A percentile compares a stretch with the other conserved stretches of the same genome.
Evolutionary conservation across 2,329 filamentous ascomycete genomes (phyloP).

Genomic region (Verticillium nonalfalfae): DNA sequence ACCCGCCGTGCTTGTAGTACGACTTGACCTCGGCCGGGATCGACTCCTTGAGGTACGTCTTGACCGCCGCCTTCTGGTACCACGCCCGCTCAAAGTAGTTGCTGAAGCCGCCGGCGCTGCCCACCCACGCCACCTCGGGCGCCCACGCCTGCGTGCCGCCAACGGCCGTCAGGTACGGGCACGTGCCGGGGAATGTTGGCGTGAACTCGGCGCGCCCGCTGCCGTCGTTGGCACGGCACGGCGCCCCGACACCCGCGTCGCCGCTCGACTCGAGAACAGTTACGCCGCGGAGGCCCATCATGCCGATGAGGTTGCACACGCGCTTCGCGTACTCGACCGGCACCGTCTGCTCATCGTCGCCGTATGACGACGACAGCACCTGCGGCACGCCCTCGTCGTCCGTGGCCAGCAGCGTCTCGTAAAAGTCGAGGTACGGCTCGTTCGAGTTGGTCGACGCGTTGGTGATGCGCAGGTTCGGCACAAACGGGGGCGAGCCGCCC

Average conservation of each 20-base stretch:
- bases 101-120: constrained; percentile 47
- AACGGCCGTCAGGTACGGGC: constrained; percentile 52
- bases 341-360: constrained; percentile 59
- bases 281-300: constrained; percentile 58
- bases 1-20: constrained; percentile 35
- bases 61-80: constrained; percentile 40
- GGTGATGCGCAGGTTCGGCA: constrained; percentile 15
- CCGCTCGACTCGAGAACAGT: constrained; percentile 56
- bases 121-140: constrained; percentile 47
- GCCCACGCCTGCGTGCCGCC: constrained; percentile 43
- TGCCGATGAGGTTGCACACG: constrained; percentile 55
- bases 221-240: constrained; percentile 47
- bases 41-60: constrained; percentile 28
- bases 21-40: constrained; percentile 28
- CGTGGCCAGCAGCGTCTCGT: constrained; percentile 49
- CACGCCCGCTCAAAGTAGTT: constrained; percentile 34
- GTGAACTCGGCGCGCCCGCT: constrained; percentile 15
- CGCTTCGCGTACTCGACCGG: constrained; percentile 50
- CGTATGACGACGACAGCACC: constrained; percentile 59
- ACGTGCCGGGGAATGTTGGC: constrained; percentile 19
- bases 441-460: constrained; percentile 40
- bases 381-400: constrained; percentile 47
- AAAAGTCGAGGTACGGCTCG: constrained; percentile 62
- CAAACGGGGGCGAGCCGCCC: constrained; percentile 21
- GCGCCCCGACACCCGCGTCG: constrained; percentile 48